These are phyloP conservation scores for Polyporus arcularius DNA, from an alignment of 768 basidiomycete genomes.

Conservation along the genomic window DNA sequence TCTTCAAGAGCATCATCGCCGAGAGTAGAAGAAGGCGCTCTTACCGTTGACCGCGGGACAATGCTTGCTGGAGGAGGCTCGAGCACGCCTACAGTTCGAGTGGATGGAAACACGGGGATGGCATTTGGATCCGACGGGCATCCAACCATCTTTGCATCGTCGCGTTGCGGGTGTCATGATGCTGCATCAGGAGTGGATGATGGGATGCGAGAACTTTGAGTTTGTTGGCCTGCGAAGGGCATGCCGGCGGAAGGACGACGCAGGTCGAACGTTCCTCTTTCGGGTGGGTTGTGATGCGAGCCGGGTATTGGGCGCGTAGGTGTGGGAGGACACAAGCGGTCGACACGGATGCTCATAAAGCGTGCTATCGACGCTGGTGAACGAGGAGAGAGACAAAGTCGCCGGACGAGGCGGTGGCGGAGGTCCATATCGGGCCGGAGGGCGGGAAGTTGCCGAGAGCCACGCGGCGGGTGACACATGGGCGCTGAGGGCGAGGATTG, in stretches of 20 bases:
- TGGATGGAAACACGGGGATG: background rate
- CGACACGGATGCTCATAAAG: background rate
- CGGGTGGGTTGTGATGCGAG: too few relatives aligned
- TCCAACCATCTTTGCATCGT: constrained; percentile 1
- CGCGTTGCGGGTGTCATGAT: constrained; percentile 11
- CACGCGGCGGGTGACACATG: constrained; percentile 13
- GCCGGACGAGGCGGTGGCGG: background rate
- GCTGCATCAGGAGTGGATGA: constrained; percentile 15
- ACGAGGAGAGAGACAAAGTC: background rate
- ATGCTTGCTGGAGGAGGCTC: background rate
- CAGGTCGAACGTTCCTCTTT: too few relatives aligned
- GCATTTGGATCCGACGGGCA: background rate
- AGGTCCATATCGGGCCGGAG: constrained; percentile 6
- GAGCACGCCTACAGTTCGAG: background rate
- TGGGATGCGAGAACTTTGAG: constrained; percentile 12
- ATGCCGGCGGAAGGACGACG: background rate
- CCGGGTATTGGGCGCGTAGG: background rate
- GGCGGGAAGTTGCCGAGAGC: constrained; percentile 7
- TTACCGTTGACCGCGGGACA: too few relatives aligned
- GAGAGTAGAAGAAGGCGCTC: too few relatives aligned
- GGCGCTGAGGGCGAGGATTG: constrained; percentile 10
- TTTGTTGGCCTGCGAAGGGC: background rate
- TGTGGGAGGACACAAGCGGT: background rate
- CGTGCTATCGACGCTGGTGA: background rate
- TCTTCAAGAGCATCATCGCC: too few relatives aligned